Evolutionary conservation across 495 filamentous ascomycete genomes (phyloP), one percentile per base, ranked within the genome.

Genomic region (Penicillium ucsense): DNA sequence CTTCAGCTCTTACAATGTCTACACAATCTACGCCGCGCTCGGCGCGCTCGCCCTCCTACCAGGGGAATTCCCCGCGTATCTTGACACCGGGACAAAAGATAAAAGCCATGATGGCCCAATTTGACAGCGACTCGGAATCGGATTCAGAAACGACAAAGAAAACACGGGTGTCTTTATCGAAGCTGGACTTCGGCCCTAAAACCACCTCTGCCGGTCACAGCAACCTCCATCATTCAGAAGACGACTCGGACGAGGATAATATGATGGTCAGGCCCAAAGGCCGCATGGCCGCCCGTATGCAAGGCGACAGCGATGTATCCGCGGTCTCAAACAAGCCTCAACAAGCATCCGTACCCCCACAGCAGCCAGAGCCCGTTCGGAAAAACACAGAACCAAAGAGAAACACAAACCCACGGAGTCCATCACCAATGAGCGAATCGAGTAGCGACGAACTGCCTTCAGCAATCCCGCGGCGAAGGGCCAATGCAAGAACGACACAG

Each of bases 41-140:
- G 56, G 57, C 67, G 62, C 70, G 68, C 45, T 62, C 64, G 53
- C 57, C 55, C 57, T 71, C 68, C 7, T 52, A 62, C 30, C 44
- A 52, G 3, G 53, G 52, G 30, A 51, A 52, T 41, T 69, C 68
- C 6, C 67, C 64, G 27, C 57, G 52, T 32, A 67, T 76, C 34
- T 67, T 88, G 44, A 87, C 85, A 0, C 86, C 86, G 11, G 74
- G 74, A 27, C 79, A 75, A 48, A 89, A 88, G 59, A 75, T 88
- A 56, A 80, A 78, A 59, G 81, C 81, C 35, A 67, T 88, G 64
- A 62, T 89, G 31, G 84, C 82, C 29, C 57, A 71, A 11, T 74
- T 88, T 38, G 76, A 83, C 31, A 75, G 74, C 47, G 76, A 70
- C 37, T 77, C 72, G 0, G 81, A 83, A 3, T 67, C 72, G 6